These are phyloP conservation scores for Trametes sp. DNA, from an alignment of 1,284 basidiomycete species.

Conservation along the genomic window DNA sequence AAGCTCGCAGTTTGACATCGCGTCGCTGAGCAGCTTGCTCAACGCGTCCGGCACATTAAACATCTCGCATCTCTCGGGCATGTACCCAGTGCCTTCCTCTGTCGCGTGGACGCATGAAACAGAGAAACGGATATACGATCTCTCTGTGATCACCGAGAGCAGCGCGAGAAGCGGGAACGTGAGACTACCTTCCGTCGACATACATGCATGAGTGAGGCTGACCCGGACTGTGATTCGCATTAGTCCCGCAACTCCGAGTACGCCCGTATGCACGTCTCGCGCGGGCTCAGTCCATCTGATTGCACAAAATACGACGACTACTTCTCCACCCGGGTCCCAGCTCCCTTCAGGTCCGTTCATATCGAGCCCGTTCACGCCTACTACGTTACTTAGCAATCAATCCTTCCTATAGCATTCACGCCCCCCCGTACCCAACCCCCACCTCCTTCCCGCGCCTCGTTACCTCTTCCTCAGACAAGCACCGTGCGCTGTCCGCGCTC, in stretches of 20 bases:
- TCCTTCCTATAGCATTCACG: conserved; percentile 36
- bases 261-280: conserved; percentile 58
- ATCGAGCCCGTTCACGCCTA: not conserved
- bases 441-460: conserved; percentile 42
- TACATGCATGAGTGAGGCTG: not conserved
- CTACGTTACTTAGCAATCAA: not conserved
- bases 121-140: conserved; percentile 48
- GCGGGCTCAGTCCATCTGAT: conserved; percentile 57
- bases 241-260: conserved; percentile 20
- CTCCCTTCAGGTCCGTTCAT: conserved; percentile 34
- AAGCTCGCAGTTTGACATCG: conserved; percentile 50
- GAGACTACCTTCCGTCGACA: not conserved
- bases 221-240: not conserved
- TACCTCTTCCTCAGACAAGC: conserved; percentile 17
- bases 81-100: conserved; percentile 51
- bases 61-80: conserved; percentile 66
- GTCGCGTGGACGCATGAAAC: conserved; percentile 38
- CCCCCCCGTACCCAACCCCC: conserved; percentile 39
- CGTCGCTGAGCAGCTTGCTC: conserved; percentile 55
- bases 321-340: conserved; percentile 29
- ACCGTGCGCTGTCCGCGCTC: conserved; percentile 37
- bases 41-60: conserved; percentile 62
- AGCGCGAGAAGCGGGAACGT: conserved; percentile 5
- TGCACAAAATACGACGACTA: conserved; percentile 49
- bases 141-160: conserved; percentile 47